Evolutionary conservation across 1,139 yeast genomes (phyloP), one percentile per base, ranked within the genome.

Genomic region (Saccharomycopsis crataegensis): DNA sequence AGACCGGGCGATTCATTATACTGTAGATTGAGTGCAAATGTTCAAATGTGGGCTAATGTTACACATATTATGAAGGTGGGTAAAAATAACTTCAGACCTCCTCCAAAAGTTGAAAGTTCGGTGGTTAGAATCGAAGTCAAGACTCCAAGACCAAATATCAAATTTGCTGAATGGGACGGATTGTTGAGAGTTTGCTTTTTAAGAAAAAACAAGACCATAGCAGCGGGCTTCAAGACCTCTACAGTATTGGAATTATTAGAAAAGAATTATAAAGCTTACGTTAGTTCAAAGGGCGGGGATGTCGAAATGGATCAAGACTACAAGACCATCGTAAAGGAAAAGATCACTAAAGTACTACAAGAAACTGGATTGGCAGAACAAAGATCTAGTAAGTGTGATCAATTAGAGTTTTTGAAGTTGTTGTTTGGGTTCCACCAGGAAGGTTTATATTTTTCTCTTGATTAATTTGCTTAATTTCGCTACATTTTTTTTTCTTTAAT

Each of bases 61-160:
- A 90, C 96, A 7, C 99, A 93, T 69, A 88, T 93, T 55, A 93
- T 93, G 99, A 94, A 94, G 69, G 99, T 93, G 43, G 98, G 99
- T 37, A 85, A 83, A 66, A 94, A 94, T 68, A 93, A 93, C 66
- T 93, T 93, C 75, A 78, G 97, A 61, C 99, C 99, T 42, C 99
- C 99, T 22, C 99, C 99, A 55, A 93, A 93, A 68, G 99, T 93
- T 57, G 99, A 93, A 69, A 89, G 97, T 0, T 85, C 96, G 44
- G 99, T 93, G 50, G 98, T 93, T 22, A 79, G 96, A 65, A 83
- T 93, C 52, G 99, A 91, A 68, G 83, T 94, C 56, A 93, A 93
- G 68, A 76, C 72, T 55, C 99, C 99, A 51, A 79, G 97, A 62
- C 99, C 99, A 6, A 82, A 86, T 62, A 82, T 93, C 42, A 96